Percentiles rank a stretch among this genome's conserved stretches.
Conservation (phyloP, 164 flowering plant genomes). For the Euptelea pleiosperma region DNA sequence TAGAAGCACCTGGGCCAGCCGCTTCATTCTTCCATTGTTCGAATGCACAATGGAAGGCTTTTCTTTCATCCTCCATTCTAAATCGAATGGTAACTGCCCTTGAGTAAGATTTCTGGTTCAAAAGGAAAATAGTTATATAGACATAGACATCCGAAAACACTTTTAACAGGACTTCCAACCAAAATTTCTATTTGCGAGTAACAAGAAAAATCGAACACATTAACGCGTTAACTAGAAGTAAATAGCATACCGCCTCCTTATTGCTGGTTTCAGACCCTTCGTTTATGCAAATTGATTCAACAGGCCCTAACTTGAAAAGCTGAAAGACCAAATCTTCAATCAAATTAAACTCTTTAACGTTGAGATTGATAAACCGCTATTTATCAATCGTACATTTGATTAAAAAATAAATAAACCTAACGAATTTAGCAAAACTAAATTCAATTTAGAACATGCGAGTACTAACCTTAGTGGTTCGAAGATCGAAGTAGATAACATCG, state of each 20-base stretch:
- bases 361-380: too few species aligned
- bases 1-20: slow-evolving; percentile 40
- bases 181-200: too few species aligned
- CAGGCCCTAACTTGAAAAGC: slow-evolving; percentile 60
- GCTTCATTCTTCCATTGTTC: slow-evolving; percentile 66
- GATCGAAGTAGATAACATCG: slow-evolving; percentile 36
- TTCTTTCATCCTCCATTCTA: slow-evolving; percentile 69
- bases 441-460: too few species aligned
- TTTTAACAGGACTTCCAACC: too few species aligned
- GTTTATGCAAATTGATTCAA: slow-evolving; percentile 52
- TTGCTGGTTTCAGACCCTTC: slow-evolving; percentile 39
- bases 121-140: too few species aligned
- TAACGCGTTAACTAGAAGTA: background rate
- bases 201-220: too few species aligned
- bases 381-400: too few species aligned
- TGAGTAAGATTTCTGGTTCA: slow-evolving; percentile 61
- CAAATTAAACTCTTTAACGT: too few species aligned
- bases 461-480: slow-evolving; percentile 48
- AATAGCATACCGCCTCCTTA: slow-evolving; percentile 32
- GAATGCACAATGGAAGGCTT: slow-evolving; percentile 68
- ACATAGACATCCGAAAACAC: too few species aligned
- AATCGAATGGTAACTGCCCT: slow-evolving; percentile 65
- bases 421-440: too few species aligned
- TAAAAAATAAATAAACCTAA: too few species aligned
- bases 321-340: too few species aligned